phyloP scores from a whole-genome alignment of 345 rosid genomes.

The Clausena lansium region DNA sequence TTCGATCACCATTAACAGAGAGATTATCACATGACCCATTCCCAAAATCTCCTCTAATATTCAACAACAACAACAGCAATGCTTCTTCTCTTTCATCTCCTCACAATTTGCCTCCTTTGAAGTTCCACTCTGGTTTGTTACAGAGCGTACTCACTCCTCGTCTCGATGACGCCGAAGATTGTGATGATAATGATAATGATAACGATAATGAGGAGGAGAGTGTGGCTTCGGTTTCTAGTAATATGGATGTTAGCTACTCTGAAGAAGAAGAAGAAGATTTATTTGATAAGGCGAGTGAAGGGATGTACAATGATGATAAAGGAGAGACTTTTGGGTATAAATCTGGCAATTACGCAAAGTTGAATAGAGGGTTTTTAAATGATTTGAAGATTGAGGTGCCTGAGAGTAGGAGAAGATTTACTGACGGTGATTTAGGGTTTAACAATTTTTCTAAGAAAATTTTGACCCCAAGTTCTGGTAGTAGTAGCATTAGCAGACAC shows the following conservation, averaged over 20 bases:
- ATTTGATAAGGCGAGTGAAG: slow-evolving; percentile 27
- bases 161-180: slow-evolving; percentile 20
- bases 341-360: slow-evolving; percentile 19
- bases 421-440: slow-evolving; percentile 45
- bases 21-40: slow-evolving; percentile 33
- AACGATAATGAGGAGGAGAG: slow-evolving; percentile 40
- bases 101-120: slow-evolving; percentile 55
- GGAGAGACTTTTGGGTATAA: slow-evolving; percentile 34
- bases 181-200: slow-evolving; percentile 29
- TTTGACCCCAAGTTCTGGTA: slow-evolving; percentile 35
- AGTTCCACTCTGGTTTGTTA: slow-evolving; percentile 47
- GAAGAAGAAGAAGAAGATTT: slow-evolving; percentile 40
- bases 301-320: slow-evolving; percentile 36
- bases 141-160: slow-evolving; percentile 34
- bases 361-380: slow-evolving; percentile 59
- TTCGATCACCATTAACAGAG: slow-evolving; percentile 72
- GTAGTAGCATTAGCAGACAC: slow-evolving; percentile 24
- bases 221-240: slow-evolving; percentile 56
- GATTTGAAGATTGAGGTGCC: slow-evolving; percentile 74
- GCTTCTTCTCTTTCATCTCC: slow-evolving; percentile 29
- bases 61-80: slow-evolving; percentile 27
- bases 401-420: slow-evolving; percentile 46
- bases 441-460: slow-evolving; percentile 24
- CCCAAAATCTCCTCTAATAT: slow-evolving; percentile 45
- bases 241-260: slow-evolving; percentile 34